Percentiles rank a stretch among this genome's conserved stretches.
These are phyloP conservation scores for Ophiostoma ips DNA, from an alignment of 2,329 filamentous ascomycete genomes.

Conservation along the genomic window DNA sequence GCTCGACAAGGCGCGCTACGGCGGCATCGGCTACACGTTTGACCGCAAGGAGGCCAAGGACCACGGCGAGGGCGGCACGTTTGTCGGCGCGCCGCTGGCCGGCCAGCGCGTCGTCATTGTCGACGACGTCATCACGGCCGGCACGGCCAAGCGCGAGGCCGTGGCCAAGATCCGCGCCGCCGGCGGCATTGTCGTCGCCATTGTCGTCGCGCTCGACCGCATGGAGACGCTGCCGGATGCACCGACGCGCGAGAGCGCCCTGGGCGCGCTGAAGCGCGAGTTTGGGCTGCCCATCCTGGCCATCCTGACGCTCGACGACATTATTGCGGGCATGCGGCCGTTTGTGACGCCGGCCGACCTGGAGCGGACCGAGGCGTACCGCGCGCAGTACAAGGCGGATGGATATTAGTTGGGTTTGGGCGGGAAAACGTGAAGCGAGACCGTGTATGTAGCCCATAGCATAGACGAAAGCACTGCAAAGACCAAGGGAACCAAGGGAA, in stretches of 20 bases:
- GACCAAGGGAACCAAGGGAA: background rate
- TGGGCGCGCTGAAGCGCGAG: constrained; percentile 73
- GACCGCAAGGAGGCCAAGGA: constrained; percentile 95
- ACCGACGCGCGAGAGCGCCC: constrained; percentile 62
- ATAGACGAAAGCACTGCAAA: background rate
- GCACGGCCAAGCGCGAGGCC: constrained; percentile 85
- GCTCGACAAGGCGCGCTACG: constrained; percentile 33
- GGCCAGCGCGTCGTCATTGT: constrained; percentile 81
- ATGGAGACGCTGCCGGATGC: constrained; percentile 59
- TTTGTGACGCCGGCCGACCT: constrained; percentile 49
- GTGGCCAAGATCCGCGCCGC: constrained; percentile 78
- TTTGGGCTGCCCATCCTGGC: constrained; percentile 71
- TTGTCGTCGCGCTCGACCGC: constrained; percentile 78
- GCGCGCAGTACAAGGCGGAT: constrained; percentile 47
- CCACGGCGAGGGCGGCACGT: constrained; percentile 86
- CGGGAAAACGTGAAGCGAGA: background rate
- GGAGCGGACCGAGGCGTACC: constrained; percentile 59
- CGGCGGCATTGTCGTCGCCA: constrained; percentile 72
- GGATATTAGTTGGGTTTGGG: constrained; percentile 15
- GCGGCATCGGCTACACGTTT: constrained; percentile 67
- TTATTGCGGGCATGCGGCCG: constrained; percentile 54
- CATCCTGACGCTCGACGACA: constrained; percentile 73
- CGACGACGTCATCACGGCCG: constrained; percentile 93
- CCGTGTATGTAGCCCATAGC: background rate
- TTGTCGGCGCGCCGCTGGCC: constrained; percentile 75